Evolutionary conservation across 2,329 filamentous ascomycete species (phyloP).

Genomic region (Colletotrichum spinosum): DNA sequence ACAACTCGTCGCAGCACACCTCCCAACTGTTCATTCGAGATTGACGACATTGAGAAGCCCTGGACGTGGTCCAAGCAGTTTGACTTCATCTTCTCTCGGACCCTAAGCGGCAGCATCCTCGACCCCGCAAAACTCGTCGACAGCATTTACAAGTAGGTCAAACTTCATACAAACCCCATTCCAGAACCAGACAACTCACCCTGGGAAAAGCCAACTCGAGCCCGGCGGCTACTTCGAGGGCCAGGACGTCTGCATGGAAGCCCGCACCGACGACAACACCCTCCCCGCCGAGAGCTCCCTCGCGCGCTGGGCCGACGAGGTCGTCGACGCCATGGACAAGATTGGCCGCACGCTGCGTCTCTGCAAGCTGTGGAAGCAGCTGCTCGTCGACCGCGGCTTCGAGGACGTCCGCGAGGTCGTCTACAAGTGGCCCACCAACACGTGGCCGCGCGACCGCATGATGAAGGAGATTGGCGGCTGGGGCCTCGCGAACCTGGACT

Average conservation of each 20-base stretch:
- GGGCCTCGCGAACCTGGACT: constrained; percentile 45
- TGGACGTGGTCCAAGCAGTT: constrained; percentile 49
- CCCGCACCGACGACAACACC: constrained; percentile 48
- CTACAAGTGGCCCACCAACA: constrained; percentile 50
- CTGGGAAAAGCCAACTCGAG: constrained; percentile 43
- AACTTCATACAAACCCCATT: too few species aligned
- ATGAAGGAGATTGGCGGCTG: constrained; percentile 51
- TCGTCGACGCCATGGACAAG: constrained; percentile 46
- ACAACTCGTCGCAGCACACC: constrained; percentile 46
- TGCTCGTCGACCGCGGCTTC: constrained; percentile 48
- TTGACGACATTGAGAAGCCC: constrained; percentile 50
- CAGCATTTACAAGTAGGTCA: constrained; percentile 40
- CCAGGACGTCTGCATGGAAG: constrained; percentile 44
- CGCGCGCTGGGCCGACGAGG: constrained; percentile 47
- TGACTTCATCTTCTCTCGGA: constrained; percentile 50
- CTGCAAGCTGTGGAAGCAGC: constrained; percentile 42
- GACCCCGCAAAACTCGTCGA: constrained; percentile 42
- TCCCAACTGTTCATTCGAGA: constrained; percentile 57
- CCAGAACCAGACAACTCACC: too few species aligned
- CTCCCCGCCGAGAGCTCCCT: constrained; percentile 44
- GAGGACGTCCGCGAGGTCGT: constrained; percentile 46
- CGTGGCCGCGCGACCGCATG: constrained; percentile 49
- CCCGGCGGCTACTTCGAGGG: constrained; percentile 50
- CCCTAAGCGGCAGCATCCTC: constrained; percentile 45
- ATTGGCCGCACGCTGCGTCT: constrained; percentile 46